Conservation (phyloP, 164 flowering plant genomes). For the Piper betle region DNA sequence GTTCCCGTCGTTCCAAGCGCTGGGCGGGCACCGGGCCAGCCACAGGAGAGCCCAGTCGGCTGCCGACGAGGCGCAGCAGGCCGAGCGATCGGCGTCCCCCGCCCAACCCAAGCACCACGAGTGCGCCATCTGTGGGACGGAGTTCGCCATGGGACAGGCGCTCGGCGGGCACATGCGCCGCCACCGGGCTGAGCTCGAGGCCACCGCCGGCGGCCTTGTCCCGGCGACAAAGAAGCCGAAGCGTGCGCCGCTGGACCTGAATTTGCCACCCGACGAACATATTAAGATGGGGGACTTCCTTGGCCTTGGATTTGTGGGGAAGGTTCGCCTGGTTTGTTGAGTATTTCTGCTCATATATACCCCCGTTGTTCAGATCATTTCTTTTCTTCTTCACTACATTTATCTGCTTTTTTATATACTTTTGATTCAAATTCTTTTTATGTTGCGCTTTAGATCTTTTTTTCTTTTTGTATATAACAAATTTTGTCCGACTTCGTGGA, state of each 20-base stretch:
- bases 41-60: conserved; percentile 56
- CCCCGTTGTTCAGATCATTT: too few relatives aligned
- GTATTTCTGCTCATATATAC: too few relatives aligned
- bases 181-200: conserved; percentile 21
- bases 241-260: conserved; percentile 42
- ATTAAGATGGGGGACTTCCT: neutral
- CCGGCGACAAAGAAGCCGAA: conserved; percentile 19
- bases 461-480: too few relatives aligned
- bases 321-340: conserved; percentile 3
- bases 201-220: conserved; percentile 1
- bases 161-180: conserved; percentile 76
- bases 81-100: conserved; percentile 7
- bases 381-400: too few relatives aligned
- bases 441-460: too few relatives aligned
- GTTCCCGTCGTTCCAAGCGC: conserved; percentile 80
- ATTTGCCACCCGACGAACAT: conserved; percentile 46
- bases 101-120: conserved; percentile 48
- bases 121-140: conserved; percentile 59
- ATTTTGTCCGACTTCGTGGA: too few relatives aligned
- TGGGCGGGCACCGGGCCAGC: conserved; percentile 84
- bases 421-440: too few relatives aligned
- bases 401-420: too few relatives aligned
- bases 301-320: conserved; percentile 1
- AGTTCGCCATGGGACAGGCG: conserved; percentile 65
- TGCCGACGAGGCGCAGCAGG: conserved; percentile 3